Conservation (phyloP, 1,284 basidiomycete species). For the Marasmius oreades region DNA sequence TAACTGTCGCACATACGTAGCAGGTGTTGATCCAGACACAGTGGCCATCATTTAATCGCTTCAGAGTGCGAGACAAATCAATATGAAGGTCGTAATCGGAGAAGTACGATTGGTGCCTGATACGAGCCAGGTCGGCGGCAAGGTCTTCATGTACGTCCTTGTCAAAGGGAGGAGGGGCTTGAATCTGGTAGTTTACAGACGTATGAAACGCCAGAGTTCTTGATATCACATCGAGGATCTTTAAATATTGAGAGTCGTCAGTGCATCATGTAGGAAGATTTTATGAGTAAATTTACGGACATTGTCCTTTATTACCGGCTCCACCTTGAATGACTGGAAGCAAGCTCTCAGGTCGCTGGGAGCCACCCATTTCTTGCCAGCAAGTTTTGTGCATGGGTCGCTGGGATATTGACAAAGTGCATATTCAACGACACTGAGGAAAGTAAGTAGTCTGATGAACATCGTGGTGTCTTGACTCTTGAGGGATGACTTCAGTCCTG, state of each 20-base stretch:
- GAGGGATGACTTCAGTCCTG: not conserved
- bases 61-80: conserved; percentile 5
- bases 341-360: conserved; percentile 5
- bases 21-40: conserved; percentile 7
- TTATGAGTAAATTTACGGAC: not conserved
- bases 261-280: too few relatives aligned
- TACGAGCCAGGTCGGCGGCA: conserved; percentile 1
- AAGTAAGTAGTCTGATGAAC: conserved; percentile 1
- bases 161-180: not conserved
- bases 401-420: not conserved
- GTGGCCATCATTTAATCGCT: conserved; percentile 10
- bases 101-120: not conserved
- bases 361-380: conserved; percentile 10
- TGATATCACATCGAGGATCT: not conserved
- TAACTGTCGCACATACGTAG: conserved; percentile 8
- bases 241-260: not conserved
- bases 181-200: conserved; percentile 1
- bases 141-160: conserved; percentile 2
- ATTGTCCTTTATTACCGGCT: conserved; percentile 2
- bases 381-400: conserved; percentile 6
- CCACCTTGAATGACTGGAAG: conserved; percentile 4
- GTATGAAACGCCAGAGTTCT: not conserved
- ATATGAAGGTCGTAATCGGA: conserved; percentile 11
- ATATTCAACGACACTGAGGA: not conserved
- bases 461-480: not conserved